Percentiles rank a stretch among this genome's conserved stretches.
phyloP scores from a whole-genome alignment of 768 basidiomycete species.

The Scleroderma bovista region DNA sequence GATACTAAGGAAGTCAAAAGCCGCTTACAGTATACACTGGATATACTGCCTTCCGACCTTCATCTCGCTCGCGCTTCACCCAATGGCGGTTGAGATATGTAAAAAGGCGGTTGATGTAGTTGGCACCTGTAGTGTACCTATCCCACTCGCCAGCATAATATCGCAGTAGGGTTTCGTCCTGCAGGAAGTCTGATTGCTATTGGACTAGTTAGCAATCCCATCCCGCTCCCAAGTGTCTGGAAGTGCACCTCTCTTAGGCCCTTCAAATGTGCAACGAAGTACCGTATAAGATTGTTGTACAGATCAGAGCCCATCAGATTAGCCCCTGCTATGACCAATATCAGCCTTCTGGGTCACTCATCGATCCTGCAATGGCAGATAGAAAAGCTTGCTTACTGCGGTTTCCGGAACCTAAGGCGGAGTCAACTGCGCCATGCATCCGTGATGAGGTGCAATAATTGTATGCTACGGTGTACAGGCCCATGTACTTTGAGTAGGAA shows the following conservation, averaged over 20 bases:
- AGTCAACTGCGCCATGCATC: constrained; percentile 50
- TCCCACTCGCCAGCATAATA: constrained; percentile 95
- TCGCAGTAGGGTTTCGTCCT: constrained; percentile 82
- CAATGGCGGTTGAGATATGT: constrained; percentile 98
- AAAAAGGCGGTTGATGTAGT: constrained; percentile 95
- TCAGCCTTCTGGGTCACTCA: constrained; percentile 8
- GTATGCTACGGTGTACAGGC: constrained; percentile 87
- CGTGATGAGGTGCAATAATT: constrained; percentile 95
- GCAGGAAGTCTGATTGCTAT: constrained; percentile 72
- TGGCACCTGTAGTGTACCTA: constrained; percentile 93
- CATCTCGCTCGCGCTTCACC: constrained; percentile 97
- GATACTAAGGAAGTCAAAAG: neutral
- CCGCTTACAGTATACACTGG: constrained; percentile 81
- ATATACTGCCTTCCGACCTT: constrained; percentile 92
- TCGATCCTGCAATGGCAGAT: neutral
- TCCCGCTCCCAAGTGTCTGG: constrained; percentile 17
- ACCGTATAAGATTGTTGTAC: constrained; percentile 90
- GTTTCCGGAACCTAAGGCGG: constrained; percentile 29
- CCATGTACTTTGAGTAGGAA: constrained; percentile 87
- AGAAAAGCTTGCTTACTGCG: constrained; percentile 47
- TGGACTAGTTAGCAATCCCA: constrained; percentile 11
- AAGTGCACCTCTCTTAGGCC: constrained; percentile 52
- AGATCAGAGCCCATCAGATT: constrained; percentile 97
- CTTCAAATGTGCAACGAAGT: constrained; percentile 82
- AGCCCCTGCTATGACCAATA: constrained; percentile 61